phyloP scores from a whole-genome alignment of 1,284 basidiomycete species.

The Sanguinoderma infundibulare region DNA sequence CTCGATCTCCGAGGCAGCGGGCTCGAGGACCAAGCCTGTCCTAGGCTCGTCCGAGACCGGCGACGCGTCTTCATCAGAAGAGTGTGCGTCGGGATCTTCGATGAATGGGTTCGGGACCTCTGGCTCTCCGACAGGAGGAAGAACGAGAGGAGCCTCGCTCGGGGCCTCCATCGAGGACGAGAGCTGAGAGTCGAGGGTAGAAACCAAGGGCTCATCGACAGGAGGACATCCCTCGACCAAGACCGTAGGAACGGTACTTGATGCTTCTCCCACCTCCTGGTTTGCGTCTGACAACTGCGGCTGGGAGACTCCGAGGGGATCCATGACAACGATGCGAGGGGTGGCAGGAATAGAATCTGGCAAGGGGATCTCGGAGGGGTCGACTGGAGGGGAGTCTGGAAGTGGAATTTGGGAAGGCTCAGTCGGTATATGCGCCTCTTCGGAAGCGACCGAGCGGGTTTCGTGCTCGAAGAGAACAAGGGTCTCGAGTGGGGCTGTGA shows the following conservation, averaged over 20 bases:
- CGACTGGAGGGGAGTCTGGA: conserved; percentile 1
- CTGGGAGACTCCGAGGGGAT: conserved; percentile 9
- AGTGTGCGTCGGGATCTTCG: conserved; percentile 34
- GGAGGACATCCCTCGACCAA: not conserved
- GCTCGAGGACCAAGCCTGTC: conserved; percentile 8
- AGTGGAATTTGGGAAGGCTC: conserved; percentile 5
- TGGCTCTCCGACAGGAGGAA: conserved; percentile 39
- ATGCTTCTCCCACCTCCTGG: not conserved
- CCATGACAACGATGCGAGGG: conserved; percentile 10
- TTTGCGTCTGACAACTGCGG: not conserved
- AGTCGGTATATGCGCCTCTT: not conserved
- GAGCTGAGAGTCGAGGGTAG: conserved; percentile 20
- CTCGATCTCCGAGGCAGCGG: conserved; percentile 31
- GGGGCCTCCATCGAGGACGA: conserved; percentile 16
- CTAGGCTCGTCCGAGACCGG: conserved; percentile 11
- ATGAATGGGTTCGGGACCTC: conserved; percentile 60
- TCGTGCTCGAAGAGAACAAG: conserved; percentile 6
- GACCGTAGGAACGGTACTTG: not conserved
- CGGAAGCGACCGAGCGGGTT: not conserved
- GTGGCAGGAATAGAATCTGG: not conserved
- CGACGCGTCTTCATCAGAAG: conserved; percentile 27
- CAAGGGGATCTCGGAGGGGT: conserved; percentile 9
- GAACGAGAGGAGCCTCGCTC: conserved; percentile 13
- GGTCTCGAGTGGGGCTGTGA: conserved; percentile 20
- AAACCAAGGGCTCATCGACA: conserved; percentile 9